phyloP scores from a whole-genome alignment of 2,329 filamentous ascomycete genomes.

The Aspergillus transmontanensis region DNA sequence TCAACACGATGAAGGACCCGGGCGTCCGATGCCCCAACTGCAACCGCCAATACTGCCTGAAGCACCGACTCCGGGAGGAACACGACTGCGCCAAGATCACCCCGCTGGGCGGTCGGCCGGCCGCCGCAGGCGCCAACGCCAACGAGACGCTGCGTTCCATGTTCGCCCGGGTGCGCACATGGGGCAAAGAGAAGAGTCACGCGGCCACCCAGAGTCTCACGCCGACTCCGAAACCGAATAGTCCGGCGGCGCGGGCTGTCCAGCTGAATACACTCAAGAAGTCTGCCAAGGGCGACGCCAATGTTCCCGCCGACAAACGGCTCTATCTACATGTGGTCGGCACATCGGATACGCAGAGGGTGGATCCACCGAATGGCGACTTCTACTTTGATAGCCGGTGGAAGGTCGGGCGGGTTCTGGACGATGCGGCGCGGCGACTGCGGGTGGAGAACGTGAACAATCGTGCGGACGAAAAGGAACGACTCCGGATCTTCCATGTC shows the following conservation, averaged over 20 bases:
- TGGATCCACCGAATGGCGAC: conserved; percentile 78
- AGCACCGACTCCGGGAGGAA: conserved; percentile 61
- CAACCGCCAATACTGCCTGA: conserved; percentile 53
- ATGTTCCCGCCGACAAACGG: conserved; percentile 78
- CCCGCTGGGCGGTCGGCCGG: conserved; percentile 53
- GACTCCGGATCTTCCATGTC: conserved; percentile 87
- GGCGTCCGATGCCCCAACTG: conserved; percentile 55
- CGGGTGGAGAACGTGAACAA: conserved; percentile 51
- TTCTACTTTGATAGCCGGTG: conserved; percentile 83
- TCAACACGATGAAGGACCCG: conserved; percentile 54
- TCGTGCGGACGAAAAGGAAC: conserved; percentile 61
- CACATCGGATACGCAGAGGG: conserved; percentile 78
- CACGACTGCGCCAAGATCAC: conserved; percentile 80
- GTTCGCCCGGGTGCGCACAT: conserved; percentile 74
- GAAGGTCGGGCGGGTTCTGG: conserved; percentile 73
- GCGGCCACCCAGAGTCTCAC: conserved; percentile 65
- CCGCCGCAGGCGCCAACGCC: conserved; percentile 41
- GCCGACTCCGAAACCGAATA: conserved; percentile 57
- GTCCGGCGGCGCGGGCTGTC: conserved; percentile 63
- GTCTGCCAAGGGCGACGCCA: conserved; percentile 85
- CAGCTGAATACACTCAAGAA: conserved; percentile 80
- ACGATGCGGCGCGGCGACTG: conserved; percentile 47
- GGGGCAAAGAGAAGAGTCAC: conserved; percentile 74
- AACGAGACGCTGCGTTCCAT: conserved; percentile 71
- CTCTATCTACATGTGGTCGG: conserved; percentile 90